Evolutionary conservation across 2,329 filamentous ascomycete genomes (phyloP), one percentile per base, ranked within the genome.

Genomic region (Fusarium sterilihyphosum): DNA sequence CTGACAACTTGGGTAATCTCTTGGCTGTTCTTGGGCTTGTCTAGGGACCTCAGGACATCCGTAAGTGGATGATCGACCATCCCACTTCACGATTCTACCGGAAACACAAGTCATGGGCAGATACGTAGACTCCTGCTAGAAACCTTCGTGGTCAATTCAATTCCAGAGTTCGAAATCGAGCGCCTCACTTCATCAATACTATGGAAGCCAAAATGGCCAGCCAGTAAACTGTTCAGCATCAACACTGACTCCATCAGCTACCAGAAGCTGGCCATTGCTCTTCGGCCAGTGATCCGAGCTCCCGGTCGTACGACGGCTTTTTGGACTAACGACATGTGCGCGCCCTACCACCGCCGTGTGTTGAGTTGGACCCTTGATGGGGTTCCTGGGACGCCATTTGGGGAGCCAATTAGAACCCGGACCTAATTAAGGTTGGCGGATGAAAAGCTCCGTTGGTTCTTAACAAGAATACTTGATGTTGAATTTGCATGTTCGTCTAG

Each of bases 291-390:
- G 62, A 57, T 67, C 70, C 61, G 40, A 67, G 64, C 57, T 70
- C 68, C 70, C 41, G 65, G 73, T 70, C 66, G 60, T 66, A 65
- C 53, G 53, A 74, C 52, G 46, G 47, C 65, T 70, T 65, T 74
- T 64, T 56, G 67, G 73, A 66, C 65, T 67, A 75, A 76, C 63
- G 54, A 74, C 67, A 70, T 73, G 62, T 74, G 52, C 43, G 58
- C 62, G 73, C 76, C 65, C 68, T 64, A 50, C 67, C 61, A 63
- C 62, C 63, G 61, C 59, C 56, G 49, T 76, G 61, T 44, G 35
- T 52, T 54, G 64, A 52, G 49, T 75, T 70, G 73, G 73, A 74
- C 72, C 73, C 77, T 76, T 64, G 64, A 78, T 64, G 65, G 47
- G 60, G 56, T 65, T 69, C 61, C 57, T 65, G 53, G 57, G 60